Percentiles rank a stretch among this genome's conserved stretches.
Conservation (phyloP, 73 alveolate genomes). For the Blepharisma japonicum region DNA sequence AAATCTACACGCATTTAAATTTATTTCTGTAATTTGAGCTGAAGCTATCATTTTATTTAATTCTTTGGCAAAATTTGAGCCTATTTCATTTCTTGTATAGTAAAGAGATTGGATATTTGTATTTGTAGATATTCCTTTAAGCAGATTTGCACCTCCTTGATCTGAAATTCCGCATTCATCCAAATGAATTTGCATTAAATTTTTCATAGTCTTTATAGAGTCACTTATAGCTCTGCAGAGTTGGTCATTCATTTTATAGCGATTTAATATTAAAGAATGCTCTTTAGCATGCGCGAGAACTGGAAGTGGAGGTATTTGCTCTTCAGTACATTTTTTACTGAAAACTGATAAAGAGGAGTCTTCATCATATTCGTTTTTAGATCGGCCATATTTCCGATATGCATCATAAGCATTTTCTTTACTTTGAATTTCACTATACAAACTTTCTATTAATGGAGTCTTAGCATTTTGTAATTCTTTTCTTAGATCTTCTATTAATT, state of each 20-base stretch:
- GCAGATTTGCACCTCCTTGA: neutral
- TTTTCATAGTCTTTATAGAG: neutral
- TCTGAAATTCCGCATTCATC: slow-evolving; percentile 13
- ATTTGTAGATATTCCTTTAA: neutral
- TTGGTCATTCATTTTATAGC: slow-evolving; percentile 10
- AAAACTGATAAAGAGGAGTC: neutral
- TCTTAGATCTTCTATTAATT: neutral
- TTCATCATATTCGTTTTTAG: neutral
- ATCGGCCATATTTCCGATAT: slow-evolving; percentile 11
- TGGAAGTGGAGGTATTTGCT: slow-evolving; percentile 4
- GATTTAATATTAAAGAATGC: neutral
- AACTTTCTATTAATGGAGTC: slow-evolving; percentile 11
- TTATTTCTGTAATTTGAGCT: neutral
- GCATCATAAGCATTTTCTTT: slow-evolving; percentile 3
- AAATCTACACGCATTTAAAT: slow-evolving; percentile 14
- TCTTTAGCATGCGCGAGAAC: neutral
- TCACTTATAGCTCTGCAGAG: slow-evolving; percentile 3
- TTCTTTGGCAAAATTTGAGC: neutral
- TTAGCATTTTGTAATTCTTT: neutral
- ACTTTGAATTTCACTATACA: neutral
- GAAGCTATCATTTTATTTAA: neutral
- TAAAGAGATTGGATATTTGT: neutral
- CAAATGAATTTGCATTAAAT: neutral
- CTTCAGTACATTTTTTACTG: neutral
- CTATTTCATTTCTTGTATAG: slow-evolving; percentile 8